Base-by-base conservation (phyloP, 768 basidiomycete genomes). In the Naganishia friedmannii region DNA sequence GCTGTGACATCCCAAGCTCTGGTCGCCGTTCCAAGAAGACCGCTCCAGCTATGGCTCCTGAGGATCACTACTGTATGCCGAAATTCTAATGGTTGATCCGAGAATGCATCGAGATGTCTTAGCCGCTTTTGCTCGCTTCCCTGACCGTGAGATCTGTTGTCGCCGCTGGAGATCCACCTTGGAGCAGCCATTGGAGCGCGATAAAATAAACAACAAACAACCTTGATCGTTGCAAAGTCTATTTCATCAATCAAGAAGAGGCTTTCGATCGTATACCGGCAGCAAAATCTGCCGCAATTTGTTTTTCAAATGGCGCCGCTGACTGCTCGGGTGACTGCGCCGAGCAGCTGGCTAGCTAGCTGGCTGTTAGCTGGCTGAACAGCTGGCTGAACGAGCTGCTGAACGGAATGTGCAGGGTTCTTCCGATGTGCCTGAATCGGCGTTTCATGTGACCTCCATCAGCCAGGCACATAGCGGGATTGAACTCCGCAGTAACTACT, bases 171-270 rank as follows among this genome's bases (percentile, higher is more conserved):
- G 48, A 51, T 51, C 48, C 23, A 21, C 48, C 48, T 21, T 51
- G 19, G 6, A n/a, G 48, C 48, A n/a, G n/a, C n/a, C n/a, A n/a
- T n/a, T n/a, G n/a, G n/a, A n/a, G 48, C 48, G 48, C n/a, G 12
- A 51, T 23, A n/a, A 21, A 51, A 51, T 51, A 51, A 42, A 51
- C 48, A 51, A 51, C 48, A 51, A 37, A 51, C 48, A 51, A 23
- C 23, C 48, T 42, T 26, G 48, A 51, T 51, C n/a, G 3, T 26
- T 26, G 48, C 3, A 51, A 51, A 51, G 48, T 26, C 48, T 51
- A 51, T 51, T 51, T 21, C 23, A 3, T 26, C n/a, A 51, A 26
- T 3, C 19, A 26, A 21, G 23, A 51, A 51, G 48, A 51, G 48
- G 48, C 48, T 51, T 42, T 51, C 48, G 48, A 51, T 51, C 48